phyloP scores from a whole-genome alignment of 192 early-diverging fungal genomes.

The Rhizoclosmatium sp. region DNA sequence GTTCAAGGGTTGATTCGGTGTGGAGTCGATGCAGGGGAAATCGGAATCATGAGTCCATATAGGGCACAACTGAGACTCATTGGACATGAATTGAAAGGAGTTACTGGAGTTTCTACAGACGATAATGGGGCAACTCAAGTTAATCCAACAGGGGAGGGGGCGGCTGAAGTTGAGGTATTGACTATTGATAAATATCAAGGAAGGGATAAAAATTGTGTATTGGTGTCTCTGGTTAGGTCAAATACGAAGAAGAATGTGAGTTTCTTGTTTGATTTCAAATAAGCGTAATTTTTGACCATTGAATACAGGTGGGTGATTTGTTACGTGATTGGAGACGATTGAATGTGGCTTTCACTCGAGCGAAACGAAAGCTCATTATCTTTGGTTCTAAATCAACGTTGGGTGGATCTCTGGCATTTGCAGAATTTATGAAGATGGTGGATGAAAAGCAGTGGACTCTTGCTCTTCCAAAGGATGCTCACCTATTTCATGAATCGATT shows the following conservation, averaged over 20 bases:
- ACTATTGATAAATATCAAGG: slow-evolving; percentile 97
- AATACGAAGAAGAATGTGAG: slow-evolving; percentile 72
- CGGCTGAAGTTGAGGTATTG: slow-evolving; percentile 64
- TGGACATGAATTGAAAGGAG: slow-evolving; percentile 43
- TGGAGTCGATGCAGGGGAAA: slow-evolving; percentile 69
- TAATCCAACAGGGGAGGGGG: background rate
- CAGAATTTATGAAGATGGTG: slow-evolving; percentile 41
- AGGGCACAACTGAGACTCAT: slow-evolving; percentile 61
- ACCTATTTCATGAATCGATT: slow-evolving; percentile 23
- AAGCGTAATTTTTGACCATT: background rate
- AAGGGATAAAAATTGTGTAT: slow-evolving; percentile 89
- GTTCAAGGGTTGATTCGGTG: slow-evolving; percentile 64
- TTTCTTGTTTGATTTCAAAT: slow-evolving; percentile 2
- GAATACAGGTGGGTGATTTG: slow-evolving; percentile 76
- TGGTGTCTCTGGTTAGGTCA: slow-evolving; percentile 88
- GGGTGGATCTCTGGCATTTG: slow-evolving; percentile 32
- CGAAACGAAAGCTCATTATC: slow-evolving; percentile 86
- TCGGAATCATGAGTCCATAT: slow-evolving; percentile 90
- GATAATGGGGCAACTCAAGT: slow-evolving; percentile 13
- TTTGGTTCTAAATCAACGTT: slow-evolving; percentile 85
- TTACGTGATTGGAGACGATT: slow-evolving; percentile 90
- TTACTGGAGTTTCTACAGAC: background rate
- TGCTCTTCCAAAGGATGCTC: slow-evolving; percentile 15
- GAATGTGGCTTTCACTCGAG: slow-evolving; percentile 94
- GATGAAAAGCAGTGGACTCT: slow-evolving; percentile 42